Evolutionary conservation across 2,329 filamentous ascomycete genomes (phyloP), one percentile per base, ranked within the genome.

Genomic region (Diaporthe ampelina): DNA sequence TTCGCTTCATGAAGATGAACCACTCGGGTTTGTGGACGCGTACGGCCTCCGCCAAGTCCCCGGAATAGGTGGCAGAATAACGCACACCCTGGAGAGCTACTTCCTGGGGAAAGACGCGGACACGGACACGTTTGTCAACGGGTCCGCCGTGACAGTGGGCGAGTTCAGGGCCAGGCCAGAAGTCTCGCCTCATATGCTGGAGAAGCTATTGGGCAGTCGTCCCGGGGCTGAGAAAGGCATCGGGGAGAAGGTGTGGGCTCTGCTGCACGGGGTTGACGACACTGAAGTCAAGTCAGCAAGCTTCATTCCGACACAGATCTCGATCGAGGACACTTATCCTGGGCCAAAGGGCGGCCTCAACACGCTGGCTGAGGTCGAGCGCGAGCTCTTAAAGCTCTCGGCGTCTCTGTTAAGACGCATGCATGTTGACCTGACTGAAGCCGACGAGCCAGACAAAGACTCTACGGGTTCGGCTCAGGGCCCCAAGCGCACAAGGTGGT

Each of bases 241-340:
- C 70, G 94, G 95, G 0, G 81, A 85, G 45, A 93, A 91, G 77
- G 85, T 95, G 4, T 98, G 95, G 95, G 87, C 86, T 24, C 86
- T 98, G 9, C 84, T 98, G 2, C 93, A 98, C 81, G 96, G 95
- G 8, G 87, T 95, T 37, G 96, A 98, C 81, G 85, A 91, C 70
- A 87, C 89, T 0, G 91, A 94, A 74, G 95, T 98, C 24, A 91
- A 91, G 67, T 88, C 91, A 76, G 93, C 91, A 2, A 90, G 90
- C 77, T 89, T 91, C 58, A 83, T 97, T 1, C 96, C 96, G 0
- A 91, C 91, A 1, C 95, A 98, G 82, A 97, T 98, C 81, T 97
- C 94, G 82, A 97, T 98, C 76, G 96, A 98, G 81, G 95, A 98
- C 83, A 97, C 95, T 21, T 98, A 97, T 81, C 73, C 73, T 0